Percentiles rank a stretch among this genome's conserved stretches.
These are phyloP conservation scores for Penicillium vulpinum DNA, from an alignment of 2,329 filamentous ascomycete genomes.

Conservation along the genomic window DNA sequence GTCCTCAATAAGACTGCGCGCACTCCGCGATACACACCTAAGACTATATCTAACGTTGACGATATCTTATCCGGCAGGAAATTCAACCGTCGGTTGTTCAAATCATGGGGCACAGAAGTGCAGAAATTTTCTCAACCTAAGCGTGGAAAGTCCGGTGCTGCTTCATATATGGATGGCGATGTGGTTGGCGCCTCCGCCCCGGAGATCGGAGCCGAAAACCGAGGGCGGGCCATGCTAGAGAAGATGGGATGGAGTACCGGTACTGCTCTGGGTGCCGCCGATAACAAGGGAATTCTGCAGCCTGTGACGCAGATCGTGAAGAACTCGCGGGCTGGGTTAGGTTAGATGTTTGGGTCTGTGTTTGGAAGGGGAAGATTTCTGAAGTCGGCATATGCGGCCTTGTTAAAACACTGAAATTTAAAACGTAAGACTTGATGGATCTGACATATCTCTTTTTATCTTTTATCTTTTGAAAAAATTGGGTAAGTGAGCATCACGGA, in stretches of 20 bases:
- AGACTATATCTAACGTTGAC: conserved; percentile 51
- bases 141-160: conserved; percentile 43
- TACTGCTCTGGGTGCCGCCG: conserved; percentile 73
- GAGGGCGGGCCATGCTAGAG: conserved; percentile 81
- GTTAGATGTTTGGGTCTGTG: conserved; percentile 43
- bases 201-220: conserved; percentile 79
- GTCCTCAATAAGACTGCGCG: conserved; percentile 71
- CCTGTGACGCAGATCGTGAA: conserved; percentile 88
- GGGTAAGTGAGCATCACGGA: not conserved
- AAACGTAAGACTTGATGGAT: not conserved
- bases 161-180: conserved; percentile 76
- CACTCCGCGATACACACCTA: conserved; percentile 63
- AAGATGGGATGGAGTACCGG: conserved; percentile 97
- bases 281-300: conserved; percentile 85
- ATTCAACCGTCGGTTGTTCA: conserved; percentile 29
- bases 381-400: not conserved
- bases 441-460: not conserved
- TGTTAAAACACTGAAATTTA: not conserved
- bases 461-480: not conserved
- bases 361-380: too few relatives aligned
- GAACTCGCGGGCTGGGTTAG: conserved; percentile 78
- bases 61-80: conserved; percentile 37
- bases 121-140: conserved; percentile 26
- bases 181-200: conserved; percentile 82
- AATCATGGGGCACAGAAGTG: conserved; percentile 25